Evolutionary conservation across 2,329 filamentous ascomycete species (phyloP).

Genomic region (Neospermospora avenae): DNA sequence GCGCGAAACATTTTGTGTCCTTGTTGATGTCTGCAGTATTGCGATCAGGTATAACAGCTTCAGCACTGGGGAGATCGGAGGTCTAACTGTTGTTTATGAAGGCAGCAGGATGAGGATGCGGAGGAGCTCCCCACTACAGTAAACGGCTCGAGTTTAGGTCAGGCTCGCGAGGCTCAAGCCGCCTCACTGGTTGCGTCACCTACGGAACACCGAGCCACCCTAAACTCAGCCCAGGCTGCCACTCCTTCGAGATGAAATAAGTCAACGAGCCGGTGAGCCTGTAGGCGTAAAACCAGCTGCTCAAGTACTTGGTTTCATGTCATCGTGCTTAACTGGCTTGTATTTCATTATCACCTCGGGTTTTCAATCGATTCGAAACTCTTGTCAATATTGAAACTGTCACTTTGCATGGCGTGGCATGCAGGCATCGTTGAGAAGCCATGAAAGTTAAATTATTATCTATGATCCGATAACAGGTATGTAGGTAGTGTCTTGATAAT

Average conservation of each 20-base stretch:
- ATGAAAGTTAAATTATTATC: too few relatives aligned
- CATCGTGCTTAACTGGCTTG: too few relatives aligned
- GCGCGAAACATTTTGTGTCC: conserved; percentile 52
- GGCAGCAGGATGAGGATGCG: not conserved
- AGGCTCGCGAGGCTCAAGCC: conserved; percentile 5
- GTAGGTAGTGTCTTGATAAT: not conserved
- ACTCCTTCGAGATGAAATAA: not conserved
- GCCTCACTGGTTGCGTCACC: not conserved
- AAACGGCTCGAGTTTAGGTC: not conserved
- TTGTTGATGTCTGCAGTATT: conserved; percentile 8
- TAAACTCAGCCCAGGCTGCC: not conserved
- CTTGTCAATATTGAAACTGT: too few relatives aligned
- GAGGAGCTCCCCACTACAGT: conserved; percentile 19
- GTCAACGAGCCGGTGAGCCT: not conserved
- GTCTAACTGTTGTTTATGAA: conserved; percentile 3
- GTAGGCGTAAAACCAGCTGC: not conserved
- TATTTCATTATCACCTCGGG: not conserved
- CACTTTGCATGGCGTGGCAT: too few relatives aligned
- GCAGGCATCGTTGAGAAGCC: too few relatives aligned
- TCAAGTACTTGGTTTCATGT: not conserved
- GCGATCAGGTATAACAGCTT: not conserved
- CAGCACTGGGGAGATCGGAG: not conserved
- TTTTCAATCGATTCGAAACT: too few relatives aligned
- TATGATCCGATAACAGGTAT: not conserved
- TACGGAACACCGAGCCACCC: not conserved